Evolutionary conservation across 129 eudicot species (phyloP), one percentile per base, ranked within the genome.

Genomic region (Centella asiatica): DNA sequence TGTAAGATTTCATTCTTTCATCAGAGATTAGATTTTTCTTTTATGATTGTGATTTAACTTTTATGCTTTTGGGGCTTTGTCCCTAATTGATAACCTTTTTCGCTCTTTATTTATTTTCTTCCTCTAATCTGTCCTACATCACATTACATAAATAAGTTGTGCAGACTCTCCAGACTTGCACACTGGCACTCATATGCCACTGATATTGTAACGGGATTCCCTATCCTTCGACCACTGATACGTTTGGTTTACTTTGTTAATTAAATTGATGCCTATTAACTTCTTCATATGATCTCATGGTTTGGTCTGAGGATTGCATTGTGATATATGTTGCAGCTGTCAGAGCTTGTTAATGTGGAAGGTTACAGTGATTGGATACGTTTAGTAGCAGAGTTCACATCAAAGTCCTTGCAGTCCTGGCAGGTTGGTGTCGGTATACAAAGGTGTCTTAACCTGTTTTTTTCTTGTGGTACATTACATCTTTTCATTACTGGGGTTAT

Each of bases 281-380:
- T 11, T 20, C 69, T 65, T 9, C 26, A 17, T 65, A 17, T 62
- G 57, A 56, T 39, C 33, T 34, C 45, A 48, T 66, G 48, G 34
- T 20, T n/a, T 46, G 46, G 62, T 33, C 36, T 75, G 51, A 49
- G 47, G 19, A 45, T 29, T 50, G 62, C 22, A 53, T 34, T 51
- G 24, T 71, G 50, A 61, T 57, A 42, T 59, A 60, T 76, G 31
- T 45, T 75, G 74, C 89, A 87, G 98, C 69, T 92, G 82, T 81
- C 95, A 46, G 98, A 92, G 66, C 98, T 92, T 71, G 98, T 86
- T 66, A 92, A 74, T 18, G 81, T 84, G 79, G 95, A 92, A 72
- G 98, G 94, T 58, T 92, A 92, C 66, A 79, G 90, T 71, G 95
- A 86, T 65, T 92, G 98, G 98, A 92, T 92, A 68, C 90, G 89